Evolutionary conservation across 208 protist genomes (phyloP), one percentile per base, ranked within the genome.

Genomic region (Acanthamoeba sp.): DNA sequence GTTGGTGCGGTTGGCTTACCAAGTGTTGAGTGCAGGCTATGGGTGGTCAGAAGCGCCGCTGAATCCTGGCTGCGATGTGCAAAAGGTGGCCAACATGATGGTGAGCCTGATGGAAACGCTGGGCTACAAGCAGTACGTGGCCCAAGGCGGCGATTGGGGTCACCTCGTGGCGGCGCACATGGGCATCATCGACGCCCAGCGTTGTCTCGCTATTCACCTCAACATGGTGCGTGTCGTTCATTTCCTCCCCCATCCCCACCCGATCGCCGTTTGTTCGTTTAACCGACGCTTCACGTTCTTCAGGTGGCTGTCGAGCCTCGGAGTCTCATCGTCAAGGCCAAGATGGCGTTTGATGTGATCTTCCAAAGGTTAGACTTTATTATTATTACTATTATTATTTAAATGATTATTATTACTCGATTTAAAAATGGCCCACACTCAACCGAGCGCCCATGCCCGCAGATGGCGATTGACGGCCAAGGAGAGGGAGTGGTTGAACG

Each of bases 101-200:
- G 45, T 48, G 16, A 73, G 59, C 36, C 87, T 92, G 14, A 92
- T 78, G 52, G 52, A 92, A 20, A 73, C 59, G 9, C 40, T 92
- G 55, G 52, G 62, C 57, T 76, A 78, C 87, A 92, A 92, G 38
- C 87, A 73, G 34, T 78, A 66, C 87, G 87, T 66, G 36, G 59
- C 62, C 16, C 87, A 92, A 34, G 87, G 87, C 34, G 87, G 87
- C 59, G 87, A 92, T 38, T 92, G 87, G 87, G 87, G 87, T 16
- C 52, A 76, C 36, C 62, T 92, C 59, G 59, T 92, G 27, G 50
- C 57, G 4, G 29, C 87, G 40, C 45, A 92, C 62, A 92, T 92
- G 87, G 87, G 55, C n/a, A 42, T 92, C 36, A 32, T 92, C 10
- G 87, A 92, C 87, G 18, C 87, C 18, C 87, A 92, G 50, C 87